These are phyloP conservation scores for Annulohypoxylon stygium DNA, from an alignment of 495 filamentous ascomycete genomes.

Conservation along the genomic window DNA sequence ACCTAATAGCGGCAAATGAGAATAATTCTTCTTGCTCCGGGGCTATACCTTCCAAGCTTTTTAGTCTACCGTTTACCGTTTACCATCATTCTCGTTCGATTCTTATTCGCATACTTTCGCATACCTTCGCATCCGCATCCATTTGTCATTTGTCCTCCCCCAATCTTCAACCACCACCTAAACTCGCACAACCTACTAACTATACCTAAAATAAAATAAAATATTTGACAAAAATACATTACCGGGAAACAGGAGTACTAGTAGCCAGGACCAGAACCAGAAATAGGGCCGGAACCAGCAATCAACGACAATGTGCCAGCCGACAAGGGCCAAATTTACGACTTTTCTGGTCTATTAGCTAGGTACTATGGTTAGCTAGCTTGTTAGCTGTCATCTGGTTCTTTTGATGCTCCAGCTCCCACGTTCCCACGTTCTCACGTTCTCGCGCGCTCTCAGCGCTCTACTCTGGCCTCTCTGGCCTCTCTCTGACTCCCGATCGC, in stretches of 20 bases:
- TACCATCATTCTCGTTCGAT: not conserved
- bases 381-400: not conserved
- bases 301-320: conserved; percentile 31
- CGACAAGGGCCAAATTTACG: conserved; percentile 34
- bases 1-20: conserved; percentile 11
- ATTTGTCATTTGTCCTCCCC: conserved; percentile 3
- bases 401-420: not conserved
- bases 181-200: conserved; percentile 6
- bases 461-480: too few species aligned
- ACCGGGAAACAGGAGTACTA: not conserved
- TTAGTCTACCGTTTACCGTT: not conserved
- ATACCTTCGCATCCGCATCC: not conserved
- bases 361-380: not conserved
- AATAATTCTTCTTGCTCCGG: not conserved
- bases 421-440: too few species aligned
- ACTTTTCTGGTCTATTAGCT: conserved; percentile 36
- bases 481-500: conserved; percentile 6
- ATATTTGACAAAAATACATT: not conserved
- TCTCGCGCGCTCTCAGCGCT: too few species aligned
- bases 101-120: not conserved
- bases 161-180: conserved; percentile 1
- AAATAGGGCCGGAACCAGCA: conserved; percentile 21
- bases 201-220: not conserved
- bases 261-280: not conserved
- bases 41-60: not conserved